These are phyloP conservation scores for Eimeria acervulina DNA, from an alignment of 169 alveolate species.

Conservation along the genomic window DNA sequence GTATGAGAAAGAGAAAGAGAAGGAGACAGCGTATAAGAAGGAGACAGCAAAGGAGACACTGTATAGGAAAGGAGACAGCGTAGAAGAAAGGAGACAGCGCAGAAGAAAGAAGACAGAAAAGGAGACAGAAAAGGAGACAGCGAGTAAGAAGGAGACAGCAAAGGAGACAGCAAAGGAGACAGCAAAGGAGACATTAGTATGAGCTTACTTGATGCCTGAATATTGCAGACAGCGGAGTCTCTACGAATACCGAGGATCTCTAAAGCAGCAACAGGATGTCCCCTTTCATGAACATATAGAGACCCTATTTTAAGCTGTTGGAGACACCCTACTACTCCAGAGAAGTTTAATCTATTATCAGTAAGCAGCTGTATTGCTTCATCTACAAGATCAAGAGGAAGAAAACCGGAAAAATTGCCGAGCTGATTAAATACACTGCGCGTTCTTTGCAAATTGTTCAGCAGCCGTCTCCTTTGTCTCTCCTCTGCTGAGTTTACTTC, in stretches of 20 bases:
- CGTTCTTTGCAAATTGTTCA: slow-evolving; percentile 78
- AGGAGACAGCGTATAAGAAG: no score
- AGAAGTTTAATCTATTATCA: slow-evolving; percentile 85
- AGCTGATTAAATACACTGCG: slow-evolving; percentile 84
- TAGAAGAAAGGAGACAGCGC: no score
- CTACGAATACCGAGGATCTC: slow-evolving; percentile 66
- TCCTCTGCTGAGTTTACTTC: not conserved
- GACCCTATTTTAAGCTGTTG: slow-evolving; percentile 79
- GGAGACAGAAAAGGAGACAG: no score
- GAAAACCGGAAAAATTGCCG: slow-evolving; percentile 85
- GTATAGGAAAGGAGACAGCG: no score
- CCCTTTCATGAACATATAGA: slow-evolving; percentile 64
- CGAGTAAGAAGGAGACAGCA: no score
- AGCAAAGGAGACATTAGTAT: not conserved
- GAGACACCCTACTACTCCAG: slow-evolving; percentile 87
- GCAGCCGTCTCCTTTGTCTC: slow-evolving; percentile 34
- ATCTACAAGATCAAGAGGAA: slow-evolving; percentile 87
- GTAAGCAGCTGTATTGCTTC: slow-evolving; percentile 86
- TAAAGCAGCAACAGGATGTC: slow-evolving; percentile 42
- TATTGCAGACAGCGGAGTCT: slow-evolving; percentile 80
- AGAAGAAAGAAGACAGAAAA: no score
- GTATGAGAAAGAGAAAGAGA: no score
- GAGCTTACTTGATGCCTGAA: slow-evolving; percentile 74
- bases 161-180: not conserved
- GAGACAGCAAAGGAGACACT: no score